Base-by-base conservation (phyloP, 192 early-diverging fungal genomes). In the Dimargaris verticillata region DNA sequence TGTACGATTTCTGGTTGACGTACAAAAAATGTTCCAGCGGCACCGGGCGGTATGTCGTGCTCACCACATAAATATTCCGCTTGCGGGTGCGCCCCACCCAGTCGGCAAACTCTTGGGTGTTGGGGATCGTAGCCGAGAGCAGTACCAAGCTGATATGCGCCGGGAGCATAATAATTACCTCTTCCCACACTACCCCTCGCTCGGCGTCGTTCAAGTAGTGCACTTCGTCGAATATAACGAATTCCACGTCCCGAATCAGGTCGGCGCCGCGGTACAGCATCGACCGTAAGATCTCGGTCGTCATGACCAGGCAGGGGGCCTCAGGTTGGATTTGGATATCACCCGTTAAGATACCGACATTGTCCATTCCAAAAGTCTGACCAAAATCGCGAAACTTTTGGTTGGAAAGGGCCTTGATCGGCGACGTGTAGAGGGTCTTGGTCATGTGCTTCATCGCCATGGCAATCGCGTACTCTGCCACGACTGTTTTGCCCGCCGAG, bases 141-240 rank as follows among this genome's bases (percentile, higher is more conserved):
- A 99, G 70, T 62, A 99, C 92, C n/a, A 99, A 72, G 15, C 76
- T 92, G 3, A 99, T 85, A 72, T 99, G 93, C 0, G 86, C 80
- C 3, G 95, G 95, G 13, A 99, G 74, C 93, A 99, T 95, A 64
- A 97, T 96, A 61, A 99, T 99, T 28, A 96, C 92, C 71, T 99
- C 95, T 73, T 99, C 95, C 95, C 95, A 99, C 2, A 99, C 95
- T 0, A 99, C 93, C 55, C 95, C 95, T 61, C 80, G 80, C 78
- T 92, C 95, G 11, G 84, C 61, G 68, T 99, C 93, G 66, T 97
- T 97, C 28, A 99, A 80, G 70, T 99, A 99, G 65, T 99, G 95
- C 49, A 93, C 89, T 73, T 99, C 95, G 72, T 99, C 95, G 79
- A 99, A 99, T 54, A 99, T 91, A 1, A 99, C 95, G 85, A 92